phyloP scores from a whole-genome alignment of 2,329 filamentous ascomycete genomes.

The Endoconidiophora polonica region DNA sequence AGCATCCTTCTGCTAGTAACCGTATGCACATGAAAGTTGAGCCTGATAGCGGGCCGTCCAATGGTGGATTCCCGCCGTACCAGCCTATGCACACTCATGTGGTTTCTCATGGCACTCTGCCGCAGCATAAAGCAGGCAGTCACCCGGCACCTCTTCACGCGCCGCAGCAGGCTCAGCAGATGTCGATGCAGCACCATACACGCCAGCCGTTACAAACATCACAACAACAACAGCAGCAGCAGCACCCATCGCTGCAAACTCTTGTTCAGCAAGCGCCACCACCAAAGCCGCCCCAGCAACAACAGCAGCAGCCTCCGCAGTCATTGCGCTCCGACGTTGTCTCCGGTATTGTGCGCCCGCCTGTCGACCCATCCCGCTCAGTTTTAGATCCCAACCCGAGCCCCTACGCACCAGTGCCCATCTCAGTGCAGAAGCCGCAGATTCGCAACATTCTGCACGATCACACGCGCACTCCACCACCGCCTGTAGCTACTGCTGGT shows the following conservation, averaged over 20 bases:
- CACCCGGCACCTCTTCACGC: neutral
- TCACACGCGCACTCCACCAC: neutral
- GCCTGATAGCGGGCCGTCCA: conserved; percentile 1
- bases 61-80: conserved; percentile 1
- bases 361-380: neutral
- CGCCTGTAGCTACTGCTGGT: neutral
- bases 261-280: neutral
- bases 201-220: neutral
- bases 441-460: conserved; percentile 8
- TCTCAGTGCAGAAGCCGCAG: neutral
- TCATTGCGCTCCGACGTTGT: conserved; percentile 1
- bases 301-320: neutral
- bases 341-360: neutral
- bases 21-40: conserved; percentile 10
- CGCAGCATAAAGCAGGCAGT: neutral
- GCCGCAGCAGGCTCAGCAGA: conserved; percentile 1
- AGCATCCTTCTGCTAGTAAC: conserved; percentile 2
- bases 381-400: neutral
- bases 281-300: neutral
- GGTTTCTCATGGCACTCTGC: neutral
- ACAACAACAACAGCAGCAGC: too few relatives aligned
- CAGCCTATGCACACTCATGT: neutral
- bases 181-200: conserved; percentile 4
- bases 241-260: neutral
- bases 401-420: neutral